phyloP scores from a whole-genome alignment of 2,329 filamentous ascomycete species.

The Chrysosporium queenslandicum region DNA sequence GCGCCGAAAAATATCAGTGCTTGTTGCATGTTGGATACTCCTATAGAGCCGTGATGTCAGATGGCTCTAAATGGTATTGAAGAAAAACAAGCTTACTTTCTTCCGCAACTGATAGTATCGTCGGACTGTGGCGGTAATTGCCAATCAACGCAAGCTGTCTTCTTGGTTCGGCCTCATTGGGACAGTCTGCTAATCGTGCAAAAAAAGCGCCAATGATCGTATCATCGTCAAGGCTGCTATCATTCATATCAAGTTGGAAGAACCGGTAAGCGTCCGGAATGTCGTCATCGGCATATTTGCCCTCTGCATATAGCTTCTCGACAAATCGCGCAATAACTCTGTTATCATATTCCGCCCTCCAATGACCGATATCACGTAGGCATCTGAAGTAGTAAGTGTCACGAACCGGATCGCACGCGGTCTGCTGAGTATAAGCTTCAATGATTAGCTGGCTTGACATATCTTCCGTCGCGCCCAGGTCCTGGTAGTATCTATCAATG shows the following conservation, averaged over 20 bases:
- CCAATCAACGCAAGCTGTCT: constrained; percentile 52
- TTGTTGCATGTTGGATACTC: constrained; percentile 34
- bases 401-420: constrained; percentile 45
- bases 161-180: constrained; percentile 47
- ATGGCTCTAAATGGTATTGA: neutral
- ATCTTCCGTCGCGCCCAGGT: constrained; percentile 52
- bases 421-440: constrained; percentile 54
- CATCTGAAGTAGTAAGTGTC: constrained; percentile 55
- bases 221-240: constrained; percentile 44
- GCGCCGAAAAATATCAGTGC: constrained; percentile 54
- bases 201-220: constrained; percentile 54
- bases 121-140: constrained; percentile 46
- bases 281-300: constrained; percentile 48
- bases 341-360: constrained; percentile 43
- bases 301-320: constrained; percentile 48
- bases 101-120: constrained; percentile 49
- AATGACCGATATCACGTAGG: constrained; percentile 49
- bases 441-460: constrained; percentile 53
- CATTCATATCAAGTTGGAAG: constrained; percentile 45
- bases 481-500: constrained; percentile 44
- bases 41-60: constrained; percentile 41
- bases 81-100: constrained; percentile 34
- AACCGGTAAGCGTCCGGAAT: constrained; percentile 49
- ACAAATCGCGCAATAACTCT: constrained; percentile 47
- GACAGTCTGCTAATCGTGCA: constrained; percentile 47